These are phyloP conservation scores for Henningerozyma blattae DNA, from an alignment of 805 yeast species.

Conservation along the genomic window DNA sequence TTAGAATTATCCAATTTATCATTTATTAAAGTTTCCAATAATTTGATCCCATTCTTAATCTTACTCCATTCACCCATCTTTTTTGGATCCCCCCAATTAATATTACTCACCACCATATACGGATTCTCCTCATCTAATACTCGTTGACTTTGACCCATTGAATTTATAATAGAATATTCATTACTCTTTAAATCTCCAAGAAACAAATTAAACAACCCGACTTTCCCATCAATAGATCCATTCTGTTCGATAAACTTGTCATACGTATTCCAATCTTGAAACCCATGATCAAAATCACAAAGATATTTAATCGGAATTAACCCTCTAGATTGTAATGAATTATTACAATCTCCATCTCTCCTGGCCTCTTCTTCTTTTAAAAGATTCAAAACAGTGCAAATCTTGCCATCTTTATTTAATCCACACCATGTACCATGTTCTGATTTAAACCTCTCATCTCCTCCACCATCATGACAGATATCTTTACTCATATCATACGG, in stretches of 20 bases:
- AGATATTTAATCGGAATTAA: constrained; percentile 31
- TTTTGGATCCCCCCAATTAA: constrained; percentile 26
- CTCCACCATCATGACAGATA: constrained; percentile 1
- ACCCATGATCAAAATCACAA: constrained; percentile 12
- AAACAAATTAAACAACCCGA: constrained; percentile 27
- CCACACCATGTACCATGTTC: constrained; percentile 91
- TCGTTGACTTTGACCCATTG: constrained; percentile 19
- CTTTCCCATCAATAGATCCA: constrained; percentile 2
- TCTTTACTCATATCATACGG: constrained; percentile 57
- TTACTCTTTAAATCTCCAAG: constrained; percentile 23
- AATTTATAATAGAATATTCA: constrained; percentile 17
- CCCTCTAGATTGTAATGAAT: constrained; percentile 31
- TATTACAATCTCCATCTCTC: not conserved
- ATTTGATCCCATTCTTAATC: constrained; percentile 41
- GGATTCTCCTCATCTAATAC: constrained; percentile 16
- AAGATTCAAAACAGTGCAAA: constrained; percentile 69
- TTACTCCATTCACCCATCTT: constrained; percentile 60
- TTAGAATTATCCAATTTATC: constrained; percentile 5
- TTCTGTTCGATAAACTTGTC: constrained; percentile 9
- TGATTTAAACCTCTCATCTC: constrained; percentile 17
- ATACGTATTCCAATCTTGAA: constrained; percentile 18
- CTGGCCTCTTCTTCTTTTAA: constrained; percentile 34
- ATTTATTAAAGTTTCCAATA: constrained; percentile 26
- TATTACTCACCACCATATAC: constrained; percentile 22
- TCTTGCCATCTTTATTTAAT: constrained; percentile 39